phyloP scores from a whole-genome alignment of 2,329 filamentous ascomycete species.

The Triangularia verruculosa region DNA sequence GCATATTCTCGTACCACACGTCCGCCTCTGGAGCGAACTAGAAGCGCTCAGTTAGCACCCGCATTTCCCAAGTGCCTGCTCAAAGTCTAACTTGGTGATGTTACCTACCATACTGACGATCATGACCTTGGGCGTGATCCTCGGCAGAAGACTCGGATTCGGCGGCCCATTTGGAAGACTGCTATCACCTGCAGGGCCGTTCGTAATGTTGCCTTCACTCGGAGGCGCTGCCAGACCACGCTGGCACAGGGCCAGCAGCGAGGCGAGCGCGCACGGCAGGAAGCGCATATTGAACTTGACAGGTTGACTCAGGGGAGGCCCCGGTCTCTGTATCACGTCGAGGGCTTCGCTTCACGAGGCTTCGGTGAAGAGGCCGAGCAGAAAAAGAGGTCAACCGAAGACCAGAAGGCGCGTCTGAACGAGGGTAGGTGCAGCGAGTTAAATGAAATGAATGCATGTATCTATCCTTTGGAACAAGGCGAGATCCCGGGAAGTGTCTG shows the following conservation, averaged over 20 bases:
- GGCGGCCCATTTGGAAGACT: background rate
- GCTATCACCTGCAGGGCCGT: background rate
- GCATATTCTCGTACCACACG: slow-evolving; percentile 57
- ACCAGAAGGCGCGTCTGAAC: background rate
- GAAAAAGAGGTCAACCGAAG: background rate
- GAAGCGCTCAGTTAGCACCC: background rate
- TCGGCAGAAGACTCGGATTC: slow-evolving; percentile 7
- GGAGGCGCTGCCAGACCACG: background rate
- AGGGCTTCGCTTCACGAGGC: background rate
- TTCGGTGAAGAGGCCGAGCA: background rate
- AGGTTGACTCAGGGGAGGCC: background rate
- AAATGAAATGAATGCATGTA: slow-evolving; percentile 40
- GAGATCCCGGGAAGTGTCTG: background rate
- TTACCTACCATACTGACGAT: slow-evolving; percentile 58
- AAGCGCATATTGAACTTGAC: background rate
- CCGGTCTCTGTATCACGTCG: background rate
- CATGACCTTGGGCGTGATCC: slow-evolving; percentile 57
- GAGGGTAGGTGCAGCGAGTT: slow-evolving; percentile 6
- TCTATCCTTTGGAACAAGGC: slow-evolving; percentile 44
- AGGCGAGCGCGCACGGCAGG: background rate
- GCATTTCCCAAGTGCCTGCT: background rate
- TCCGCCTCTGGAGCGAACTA: slow-evolving; percentile 62
- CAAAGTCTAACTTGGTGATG: too few species aligned
- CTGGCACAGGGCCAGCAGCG: background rate
- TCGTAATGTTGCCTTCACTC: background rate